Base-by-base conservation (phyloP, 306 rosid genomes). In the Abrus pulchellus region DNA sequence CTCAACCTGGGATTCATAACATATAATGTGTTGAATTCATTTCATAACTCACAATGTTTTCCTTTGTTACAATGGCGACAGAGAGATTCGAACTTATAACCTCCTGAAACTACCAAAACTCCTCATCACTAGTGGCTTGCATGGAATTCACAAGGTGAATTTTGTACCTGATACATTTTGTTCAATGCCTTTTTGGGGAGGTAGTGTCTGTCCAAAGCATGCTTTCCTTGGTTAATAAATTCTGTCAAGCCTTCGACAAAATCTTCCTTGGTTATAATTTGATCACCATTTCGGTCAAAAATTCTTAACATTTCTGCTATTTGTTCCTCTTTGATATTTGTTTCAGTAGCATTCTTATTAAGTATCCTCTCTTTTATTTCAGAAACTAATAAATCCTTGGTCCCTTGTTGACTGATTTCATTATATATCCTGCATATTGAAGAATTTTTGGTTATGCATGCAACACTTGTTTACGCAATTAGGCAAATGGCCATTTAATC, bases 241-340 rank as follows among this genome's bases (percentile, higher is more conserved):
- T 64, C 74, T 47, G 80, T 69, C 59, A 83, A 54, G 61, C 86
- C 86, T 40, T 55, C 49, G 34, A 83, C 81, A 72, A 86, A 86
- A 77, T 86, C 89, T 14, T 83, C 77, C 85, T 70, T 63, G 76
- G 40, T 68, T 34, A 86, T 79, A 50, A 63, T 65, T 20, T 84
- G 73, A 56, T 86, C 84, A 48, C 41, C 47, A 79, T 79, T 68
- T 9, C 70, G 49, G 70, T 86, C 89, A 57, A 86, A 79, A 45
- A 20, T 36, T 70, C 54, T 64, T 72, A 86, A 69, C 53, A 80
- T 80, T 74, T 50, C 77, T 49, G 63, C 73, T 69, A 80, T 61
- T 64, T 56, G 83, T 83, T 43, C 83, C 44, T 62, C 74, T 27
- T 68, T 53, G 45, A 68, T 33, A 38, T 43, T 64, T 9, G 75